Base-by-base conservation (phyloP, 2,329 filamentous ascomycete genomes). In the Calonectria fujianensis region DNA sequence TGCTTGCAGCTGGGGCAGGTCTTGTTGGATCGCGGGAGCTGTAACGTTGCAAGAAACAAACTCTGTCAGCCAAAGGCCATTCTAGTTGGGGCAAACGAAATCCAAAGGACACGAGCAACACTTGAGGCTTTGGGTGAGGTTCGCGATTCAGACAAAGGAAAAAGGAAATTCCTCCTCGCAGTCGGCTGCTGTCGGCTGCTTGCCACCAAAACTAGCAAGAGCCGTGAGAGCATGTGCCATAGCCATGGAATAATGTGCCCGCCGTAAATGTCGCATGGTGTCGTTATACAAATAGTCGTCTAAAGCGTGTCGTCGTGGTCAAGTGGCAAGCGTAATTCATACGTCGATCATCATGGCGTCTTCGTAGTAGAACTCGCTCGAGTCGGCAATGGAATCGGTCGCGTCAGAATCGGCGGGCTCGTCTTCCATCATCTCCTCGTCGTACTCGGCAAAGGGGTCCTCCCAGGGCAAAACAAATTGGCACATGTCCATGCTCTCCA, bases 21-120 rank as follows among this genome's bases (percentile, higher is more conserved):
- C 87, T 94, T 95, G 84, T 95, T 95, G 81, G 95, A 93, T 82
- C 96, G 94, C 78, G 97, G 97, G 85, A 98, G 94, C 96, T 98
- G 91, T 83, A 89, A 80, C 74, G 80, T 76, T 77, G 79, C 79
- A 81, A 80, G 82, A 82, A 82, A 79, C 57, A 80, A 84, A 80
- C 78, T 78, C 71, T 80, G 86, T 90, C 86, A 89, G 88, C 86
- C 83, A 85, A 80, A 83, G 81, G 77, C 78, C 80, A 80, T 77
- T 76, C 76, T 79, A 82, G 73, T 78, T 76, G 76, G 74, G 77
- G 68, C 69, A 81, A 81, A 78, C 78, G 80, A 80, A 78, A 79
- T 81, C 79, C 76, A 82, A 76, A 77, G 77, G 77, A 79, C 57
- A 77, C 76, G 79, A 77, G 76, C 75, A 74, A 74, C 76, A 79